Base-by-base conservation (phyloP, 2,329 filamentous ascomycete species). In the Apiospora aurea region DNA sequence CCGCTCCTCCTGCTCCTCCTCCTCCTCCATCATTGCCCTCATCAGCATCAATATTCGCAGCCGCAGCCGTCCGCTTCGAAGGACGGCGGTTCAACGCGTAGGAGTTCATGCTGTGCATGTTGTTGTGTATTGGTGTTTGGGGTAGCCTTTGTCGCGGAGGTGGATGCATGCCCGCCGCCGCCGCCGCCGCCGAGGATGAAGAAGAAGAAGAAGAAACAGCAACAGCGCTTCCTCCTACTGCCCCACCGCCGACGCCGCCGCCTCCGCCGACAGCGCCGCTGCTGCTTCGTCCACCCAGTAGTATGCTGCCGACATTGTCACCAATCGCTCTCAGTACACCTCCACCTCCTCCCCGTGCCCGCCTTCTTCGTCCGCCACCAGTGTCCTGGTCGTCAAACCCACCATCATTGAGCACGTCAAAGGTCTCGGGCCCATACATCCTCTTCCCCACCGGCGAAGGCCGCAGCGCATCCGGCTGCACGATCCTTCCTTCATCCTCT, bases 391-490 rank as follows among this genome's bases (percentile, higher is more conserved):
- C 16, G 44, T 47, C 44, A 21, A 47, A 47, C 7, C 21, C 10
- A 4, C 18, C 34, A 8, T 64, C 29, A n/a, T 41, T 29, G 8
- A 64, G 21, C 57, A 16, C 21, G 18, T 49, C 46, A 38, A 21
- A 24, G 3, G 13, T 3, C 29, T 7, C 57, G 13, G 57, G 34
- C 0, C 34, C 57, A 14, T 41, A 8, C 57, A 64, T 3, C 21
- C 34, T 41, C 57, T 64, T 64, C 34, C 57, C 57, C 18, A 14
- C 34, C 18, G 34, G 21, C 57, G 57, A 64, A 8, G 57, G 57
- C 34, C 29, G 57, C 18, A 64, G 34, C 34, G 57, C 34, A n/a
- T 64, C 57, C 7, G 57, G 57, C 57, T 41, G 57, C 57, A 64
- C 57, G 10, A 64, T 24, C 29, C 57, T 61, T 61, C 7, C 29